phyloP scores from a whole-genome alignment of 345 rosid genomes.

The Reutealis trisperma region DNA sequence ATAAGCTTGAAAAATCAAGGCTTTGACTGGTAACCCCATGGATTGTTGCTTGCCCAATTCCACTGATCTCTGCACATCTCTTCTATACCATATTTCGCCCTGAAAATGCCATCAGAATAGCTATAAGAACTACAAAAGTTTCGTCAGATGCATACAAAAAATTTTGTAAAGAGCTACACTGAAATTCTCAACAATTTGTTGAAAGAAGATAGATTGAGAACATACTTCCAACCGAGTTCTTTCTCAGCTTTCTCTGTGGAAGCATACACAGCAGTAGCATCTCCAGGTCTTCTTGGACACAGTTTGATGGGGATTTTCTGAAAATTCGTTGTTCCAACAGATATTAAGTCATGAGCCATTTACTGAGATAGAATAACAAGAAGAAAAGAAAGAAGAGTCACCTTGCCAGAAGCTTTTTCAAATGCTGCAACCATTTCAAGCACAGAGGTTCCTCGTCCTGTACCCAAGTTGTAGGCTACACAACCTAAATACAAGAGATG shows the following conservation, averaged over 20 bases:
- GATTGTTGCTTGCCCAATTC: conserved; percentile 89
- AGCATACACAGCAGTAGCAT: conserved; percentile 89
- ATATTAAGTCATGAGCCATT: neutral
- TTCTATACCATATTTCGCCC: conserved; percentile 85
- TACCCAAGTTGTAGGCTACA: conserved; percentile 83
- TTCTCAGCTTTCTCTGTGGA: conserved; percentile 69
- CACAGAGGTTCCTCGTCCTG: conserved; percentile 82
- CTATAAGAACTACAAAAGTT: neutral
- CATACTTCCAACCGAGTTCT: conserved; percentile 96
- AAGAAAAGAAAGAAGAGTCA: conserved; percentile 23
- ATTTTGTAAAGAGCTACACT: neutral
- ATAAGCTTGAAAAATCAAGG: conserved; percentile 29
- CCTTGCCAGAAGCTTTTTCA: conserved; percentile 92
- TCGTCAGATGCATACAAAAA: neutral
- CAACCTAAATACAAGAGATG: conserved; percentile 55
- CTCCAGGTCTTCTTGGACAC: conserved; percentile 88
- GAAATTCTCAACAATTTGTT: neutral
- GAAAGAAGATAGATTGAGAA: conserved; percentile 10
- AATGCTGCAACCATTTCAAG: conserved; percentile 94
- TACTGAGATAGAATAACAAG: neutral
- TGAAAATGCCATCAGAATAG: conserved; percentile 26
- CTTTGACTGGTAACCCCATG: conserved; percentile 79
- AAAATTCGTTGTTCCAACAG: conserved; percentile 10
- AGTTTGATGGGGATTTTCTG: conserved; percentile 85
- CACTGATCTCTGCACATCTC: conserved; percentile 98